Percentiles rank a stretch among this genome's conserved stretches.
Conservation (phyloP, 2,329 filamentous ascomycete genomes). For the Ascomycota sp. region DNA sequence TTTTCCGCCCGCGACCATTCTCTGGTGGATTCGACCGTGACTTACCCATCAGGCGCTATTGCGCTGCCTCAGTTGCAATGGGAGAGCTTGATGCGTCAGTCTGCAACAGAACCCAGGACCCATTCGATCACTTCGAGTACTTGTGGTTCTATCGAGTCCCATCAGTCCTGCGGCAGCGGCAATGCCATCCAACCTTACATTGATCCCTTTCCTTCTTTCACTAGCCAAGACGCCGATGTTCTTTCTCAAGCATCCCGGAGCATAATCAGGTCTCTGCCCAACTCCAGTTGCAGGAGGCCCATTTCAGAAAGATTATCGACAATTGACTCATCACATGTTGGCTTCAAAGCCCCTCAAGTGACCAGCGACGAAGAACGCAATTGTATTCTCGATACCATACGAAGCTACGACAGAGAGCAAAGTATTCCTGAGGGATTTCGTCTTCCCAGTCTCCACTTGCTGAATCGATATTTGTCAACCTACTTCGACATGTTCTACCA, state of each 20-base stretch:
- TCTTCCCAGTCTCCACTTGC: conserved; percentile 54
- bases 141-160: conserved; percentile 47
- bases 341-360: conserved; percentile 58
- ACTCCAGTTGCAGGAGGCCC: conserved; percentile 48
- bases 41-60: conserved; percentile 60
- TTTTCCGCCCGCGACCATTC: conserved; percentile 53
- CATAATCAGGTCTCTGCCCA: conserved; percentile 52
- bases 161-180: conserved; percentile 38
- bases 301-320: conserved; percentile 56
- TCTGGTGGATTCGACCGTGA: conserved; percentile 57
- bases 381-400: conserved; percentile 70
- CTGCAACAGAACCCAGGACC: conserved; percentile 50
- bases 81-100: conserved; percentile 67
- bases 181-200: conserved; percentile 35
- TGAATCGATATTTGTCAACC: conserved; percentile 85
- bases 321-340: conserved; percentile 43
- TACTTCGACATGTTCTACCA: conserved; percentile 97
- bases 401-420: conserved; percentile 57
- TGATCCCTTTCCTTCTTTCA: conserved; percentile 46
- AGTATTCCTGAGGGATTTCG: conserved; percentile 78
- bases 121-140: conserved; percentile 50
- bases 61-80: conserved; percentile 75
- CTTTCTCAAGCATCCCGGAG: conserved; percentile 46
- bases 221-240: conserved; percentile 39
- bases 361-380: conserved; percentile 68